Conservation (phyloP, 2,329 filamentous ascomycete genomes). For the Alternaria gansuensis region DNA sequence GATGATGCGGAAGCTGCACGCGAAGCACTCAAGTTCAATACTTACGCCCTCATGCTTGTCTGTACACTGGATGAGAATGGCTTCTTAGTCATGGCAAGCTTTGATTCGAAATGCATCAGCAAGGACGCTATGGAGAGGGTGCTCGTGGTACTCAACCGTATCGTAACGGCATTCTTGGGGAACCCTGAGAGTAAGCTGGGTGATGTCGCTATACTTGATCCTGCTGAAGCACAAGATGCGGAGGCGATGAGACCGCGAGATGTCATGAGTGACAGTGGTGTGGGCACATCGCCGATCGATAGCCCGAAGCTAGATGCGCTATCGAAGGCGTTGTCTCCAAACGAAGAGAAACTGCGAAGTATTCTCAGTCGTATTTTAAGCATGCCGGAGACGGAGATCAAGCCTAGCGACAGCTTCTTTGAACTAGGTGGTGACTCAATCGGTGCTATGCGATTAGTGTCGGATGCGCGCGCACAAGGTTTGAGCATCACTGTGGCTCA, state of each 20-base stretch:
- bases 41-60: slow-evolving; percentile 71
- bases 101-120: slow-evolving; percentile 68
- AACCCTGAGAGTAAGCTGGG: slow-evolving; percentile 45
- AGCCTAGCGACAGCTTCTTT: slow-evolving; percentile 55
- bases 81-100: slow-evolving; percentile 69
- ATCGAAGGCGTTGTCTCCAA: slow-evolving; percentile 32
- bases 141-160: slow-evolving; percentile 61
- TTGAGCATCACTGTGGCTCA: slow-evolving; percentile 55
- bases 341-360: slow-evolving; percentile 37
- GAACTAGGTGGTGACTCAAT: slow-evolving; percentile 59
- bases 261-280: slow-evolving; percentile 33
- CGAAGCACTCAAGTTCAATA: slow-evolving; percentile 66
- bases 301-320: slow-evolving; percentile 7
- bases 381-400: slow-evolving; percentile 48
- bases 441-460: slow-evolving; percentile 57
- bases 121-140: slow-evolving; percentile 63
- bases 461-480: slow-evolving; percentile 49
- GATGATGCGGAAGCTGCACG: slow-evolving; percentile 66
- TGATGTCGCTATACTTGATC: slow-evolving; percentile 41
- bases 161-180: slow-evolving; percentile 62
- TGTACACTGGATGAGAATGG: slow-evolving; percentile 67
- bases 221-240: slow-evolving; percentile 43
- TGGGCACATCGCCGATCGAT: slow-evolving; percentile 28
- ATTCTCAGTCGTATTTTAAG: slow-evolving; percentile 43
- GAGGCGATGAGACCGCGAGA: slow-evolving; percentile 36